Evolutionary conservation across 768 basidiomycete species (phyloP), one percentile per base, ranked within the genome.

Genomic region (Mrakia hoshinonis): DNA sequence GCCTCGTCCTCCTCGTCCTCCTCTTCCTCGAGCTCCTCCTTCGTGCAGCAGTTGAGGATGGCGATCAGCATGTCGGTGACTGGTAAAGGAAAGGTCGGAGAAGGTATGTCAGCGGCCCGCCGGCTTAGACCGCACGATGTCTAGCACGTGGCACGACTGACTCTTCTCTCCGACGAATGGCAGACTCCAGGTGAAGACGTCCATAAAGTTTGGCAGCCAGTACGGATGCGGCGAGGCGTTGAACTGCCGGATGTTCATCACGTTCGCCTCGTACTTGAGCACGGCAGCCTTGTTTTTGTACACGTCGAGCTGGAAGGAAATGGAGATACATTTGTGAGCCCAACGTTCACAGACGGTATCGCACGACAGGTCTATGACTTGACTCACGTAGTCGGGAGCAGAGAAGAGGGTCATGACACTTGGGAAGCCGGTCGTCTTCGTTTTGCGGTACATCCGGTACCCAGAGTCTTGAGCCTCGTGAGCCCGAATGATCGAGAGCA

Each of bases 391-490:
- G 63, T 72, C 64, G 22, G 70, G 70, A 26, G 70, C 70, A 31
- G 69, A 94, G 82, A 99, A 99, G 77, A 99, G 93, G n/a, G 95
- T 98, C 93, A 99, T 98, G 71, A 99, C 94, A 20, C 93, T 95
- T 22, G 96, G 95, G 83, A 99, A 98, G 7, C 95, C 94, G 43
- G 94, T 98, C n/a, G 92, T 90, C 81, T 92, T 92, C 5, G 95
- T 97, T 81, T 99, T 99, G 75, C 93, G 90, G 78, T 98, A 97
- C 96, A 97, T 97, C 68, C 94, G 91, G 79, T 95, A 96, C 58
- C 47, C 65, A 1, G 65, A 66, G 83, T 99, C 95, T 81, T 99
- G 95, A 9, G 95, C 96, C 80, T 99, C 95, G 75, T 99, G 96
- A 1, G 94, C 96, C 54, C 96, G 86, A 73, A 99, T 98, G 80